Conservation (phyloP, 2,329 filamentous ascomycete genomes). For the Trichophyton equinum region DNA sequence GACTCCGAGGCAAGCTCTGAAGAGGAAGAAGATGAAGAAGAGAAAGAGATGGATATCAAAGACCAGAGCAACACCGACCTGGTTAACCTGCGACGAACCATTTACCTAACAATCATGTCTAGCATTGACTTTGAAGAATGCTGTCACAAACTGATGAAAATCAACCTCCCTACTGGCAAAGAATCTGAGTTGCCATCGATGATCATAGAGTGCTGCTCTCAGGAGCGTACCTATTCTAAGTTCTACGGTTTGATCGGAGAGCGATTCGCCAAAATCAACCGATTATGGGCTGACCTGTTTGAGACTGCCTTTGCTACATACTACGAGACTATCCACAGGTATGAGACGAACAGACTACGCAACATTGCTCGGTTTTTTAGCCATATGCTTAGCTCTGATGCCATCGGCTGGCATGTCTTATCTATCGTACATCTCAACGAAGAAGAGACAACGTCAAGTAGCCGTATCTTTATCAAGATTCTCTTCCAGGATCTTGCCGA, state of each 20-base stretch:
- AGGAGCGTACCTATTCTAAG: slow-evolving; percentile 94
- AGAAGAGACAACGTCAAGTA: slow-evolving; percentile 91
- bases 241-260: slow-evolving; percentile 94
- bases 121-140: slow-evolving; percentile 93
- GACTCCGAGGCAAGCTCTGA: slow-evolving; percentile 50
- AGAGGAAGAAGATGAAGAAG: slow-evolving; percentile 65
- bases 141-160: slow-evolving; percentile 91
- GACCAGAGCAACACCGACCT: slow-evolving; percentile 94
- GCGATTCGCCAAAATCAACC: slow-evolving; percentile 88
- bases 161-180: slow-evolving; percentile 73
- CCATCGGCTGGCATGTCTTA: slow-evolving; percentile 83
- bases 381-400: slow-evolving; percentile 75
- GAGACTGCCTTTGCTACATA: slow-evolving; percentile 83
- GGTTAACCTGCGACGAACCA: slow-evolving; percentile 82
- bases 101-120: slow-evolving; percentile 96
- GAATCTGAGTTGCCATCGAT: slow-evolving; percentile 89
- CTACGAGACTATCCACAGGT: slow-evolving; percentile 94
- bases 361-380: slow-evolving; percentile 95
- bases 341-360: slow-evolving; percentile 86
- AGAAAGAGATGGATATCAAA: slow-evolving; percentile 85
- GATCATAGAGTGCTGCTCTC: slow-evolving; percentile 92
- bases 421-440: slow-evolving; percentile 81
- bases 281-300: slow-evolving; percentile 86
- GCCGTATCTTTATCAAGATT: slow-evolving; percentile 97
- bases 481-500: slow-evolving; percentile 86